phyloP scores from a whole-genome alignment of 208 protist genomes.

The Acanthamoeba lenticulata region DNA sequence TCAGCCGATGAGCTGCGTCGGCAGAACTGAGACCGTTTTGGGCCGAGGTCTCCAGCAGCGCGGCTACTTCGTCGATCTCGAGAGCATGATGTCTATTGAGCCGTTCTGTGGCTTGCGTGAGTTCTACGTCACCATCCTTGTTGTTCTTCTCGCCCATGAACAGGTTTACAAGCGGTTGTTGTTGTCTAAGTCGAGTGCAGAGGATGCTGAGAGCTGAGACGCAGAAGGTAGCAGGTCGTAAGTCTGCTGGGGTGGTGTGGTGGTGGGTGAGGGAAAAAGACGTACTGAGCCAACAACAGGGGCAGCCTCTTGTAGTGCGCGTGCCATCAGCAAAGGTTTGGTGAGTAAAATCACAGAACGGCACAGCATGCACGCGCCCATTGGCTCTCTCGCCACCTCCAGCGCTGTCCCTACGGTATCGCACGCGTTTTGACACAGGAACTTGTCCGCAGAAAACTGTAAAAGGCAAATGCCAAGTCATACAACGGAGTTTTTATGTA shows the following conservation, averaged over 20 bases:
- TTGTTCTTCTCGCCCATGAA: neutral
- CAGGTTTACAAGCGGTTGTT: neutral
- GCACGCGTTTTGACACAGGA: too few species aligned
- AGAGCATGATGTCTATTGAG: neutral
- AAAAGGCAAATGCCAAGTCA: too few species aligned
- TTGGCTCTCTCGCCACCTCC: too few species aligned
- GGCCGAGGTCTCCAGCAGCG: neutral
- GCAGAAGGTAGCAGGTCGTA: too few species aligned
- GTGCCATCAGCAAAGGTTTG: too few species aligned
- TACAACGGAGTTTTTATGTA: too few species aligned
- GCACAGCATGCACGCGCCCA: too few species aligned
- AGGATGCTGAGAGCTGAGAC: too few species aligned
- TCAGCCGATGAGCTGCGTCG: neutral
- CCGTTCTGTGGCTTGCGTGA: neutral
- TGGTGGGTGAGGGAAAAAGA: neutral
- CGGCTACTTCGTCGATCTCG: neutral
- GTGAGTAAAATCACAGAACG: neutral
- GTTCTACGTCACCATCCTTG: neutral
- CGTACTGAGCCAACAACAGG: neutral
- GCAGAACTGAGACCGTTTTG: neutral
- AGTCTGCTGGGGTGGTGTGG: neutral
- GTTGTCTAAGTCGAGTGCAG: too few species aligned
- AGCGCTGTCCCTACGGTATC: too few species aligned
- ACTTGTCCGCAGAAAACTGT: too few species aligned
- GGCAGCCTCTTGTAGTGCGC: neutral